These are phyloP conservation scores for Pinus tabuliformis DNA, from an alignment of 75 land plant species.

Conservation along the genomic window DNA sequence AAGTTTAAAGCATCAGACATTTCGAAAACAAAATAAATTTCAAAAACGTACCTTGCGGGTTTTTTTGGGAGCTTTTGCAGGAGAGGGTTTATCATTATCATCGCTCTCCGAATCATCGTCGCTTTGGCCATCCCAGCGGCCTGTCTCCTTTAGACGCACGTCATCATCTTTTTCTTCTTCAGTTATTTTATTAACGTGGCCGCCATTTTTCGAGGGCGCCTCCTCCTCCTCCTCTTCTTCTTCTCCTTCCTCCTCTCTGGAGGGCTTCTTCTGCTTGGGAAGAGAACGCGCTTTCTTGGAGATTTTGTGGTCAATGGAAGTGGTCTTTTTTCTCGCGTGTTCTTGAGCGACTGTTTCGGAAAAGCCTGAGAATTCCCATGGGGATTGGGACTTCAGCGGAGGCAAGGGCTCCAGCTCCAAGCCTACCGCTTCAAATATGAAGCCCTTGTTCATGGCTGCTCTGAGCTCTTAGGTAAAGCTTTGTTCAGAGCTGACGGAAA, in stretches of 20 bases:
- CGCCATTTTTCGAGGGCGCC: background rate
- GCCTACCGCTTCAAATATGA: conserved; percentile 32
- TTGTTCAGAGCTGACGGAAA: background rate
- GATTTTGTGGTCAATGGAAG: conserved; percentile 84
- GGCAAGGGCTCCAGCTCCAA: conserved; percentile 6
- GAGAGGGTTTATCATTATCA: no score
- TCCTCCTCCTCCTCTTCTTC: conserved; percentile 25
- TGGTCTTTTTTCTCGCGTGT: conserved; percentile 68
- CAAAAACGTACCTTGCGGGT: no score
- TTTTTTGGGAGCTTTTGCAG: no score
- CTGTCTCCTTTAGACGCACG: background rate
- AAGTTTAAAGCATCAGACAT: no score
- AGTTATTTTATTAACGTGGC: background rate
- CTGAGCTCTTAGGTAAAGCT: background rate
- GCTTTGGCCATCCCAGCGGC: conserved; percentile 22
- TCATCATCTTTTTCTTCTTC: conserved; percentile 16
- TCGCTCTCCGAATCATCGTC: conserved; percentile 22
- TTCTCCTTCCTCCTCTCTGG: conserved; percentile 18
- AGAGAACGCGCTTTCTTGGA: conserved; percentile 26
- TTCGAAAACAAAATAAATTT: no score
- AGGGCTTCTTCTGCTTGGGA: conserved; percentile 10
- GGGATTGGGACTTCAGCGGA: conserved; percentile 49
- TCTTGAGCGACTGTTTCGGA: conserved; percentile 74
- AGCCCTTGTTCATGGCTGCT: conserved; percentile 31
- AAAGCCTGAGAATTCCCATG: conserved; percentile 91